A percentile compares a stretch with the other conserved stretches of the same genome.
Evolutionary conservation across 495 filamentous ascomycete genomes (phyloP).

Genomic region (Darksidea phi): DNA sequence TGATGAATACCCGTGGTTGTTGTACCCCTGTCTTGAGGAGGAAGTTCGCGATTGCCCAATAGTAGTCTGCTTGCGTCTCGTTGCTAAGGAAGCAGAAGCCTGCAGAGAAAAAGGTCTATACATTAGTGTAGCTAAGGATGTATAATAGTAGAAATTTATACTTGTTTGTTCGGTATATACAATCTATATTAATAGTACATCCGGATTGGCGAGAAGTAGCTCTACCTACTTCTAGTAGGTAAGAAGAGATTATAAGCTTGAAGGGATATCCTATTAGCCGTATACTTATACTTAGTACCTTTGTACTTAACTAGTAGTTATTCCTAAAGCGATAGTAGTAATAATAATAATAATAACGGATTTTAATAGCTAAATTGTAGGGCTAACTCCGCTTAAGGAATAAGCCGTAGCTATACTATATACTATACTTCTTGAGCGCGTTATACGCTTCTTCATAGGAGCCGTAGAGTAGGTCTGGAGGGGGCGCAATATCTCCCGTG

Average conservation of each 20-base stretch:
- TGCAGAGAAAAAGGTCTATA: conserved; percentile 5
- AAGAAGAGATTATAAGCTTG: conserved; percentile 11
- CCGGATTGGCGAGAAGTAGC: conserved; percentile 6
- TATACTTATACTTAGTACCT: conserved; percentile 11
- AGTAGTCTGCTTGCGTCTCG: conserved; percentile 8
- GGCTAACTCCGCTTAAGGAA: conserved; percentile 18
- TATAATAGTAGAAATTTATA: conserved; percentile 5
- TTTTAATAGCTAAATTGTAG: conserved; percentile 19
- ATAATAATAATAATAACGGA: conserved; percentile 16
- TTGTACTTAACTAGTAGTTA: conserved; percentile 9
- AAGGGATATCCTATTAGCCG: conserved; percentile 13
- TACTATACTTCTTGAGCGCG: conserved; percentile 6
- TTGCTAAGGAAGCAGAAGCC: conserved; percentile 12
- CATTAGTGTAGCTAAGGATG: conserved; percentile 5
- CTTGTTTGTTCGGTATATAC: conserved; percentile 1
- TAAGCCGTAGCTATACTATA: conserved; percentile 17
- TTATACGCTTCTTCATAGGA: conserved; percentile 21
- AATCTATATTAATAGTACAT: conserved; percentile 4
- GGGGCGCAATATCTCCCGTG: conserved; percentile 8
- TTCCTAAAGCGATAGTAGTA: conserved; percentile 4
- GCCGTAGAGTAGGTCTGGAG: conserved; percentile 6
- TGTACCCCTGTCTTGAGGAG: conserved; percentile 6
- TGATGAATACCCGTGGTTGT: conserved; percentile 7
- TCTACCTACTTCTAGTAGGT: conserved; percentile 2
- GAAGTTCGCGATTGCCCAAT: conserved; percentile 5